A percentile compares a stretch with the other conserved stretches of the same genome.
Conservation (phyloP, 2,329 filamentous ascomycete genomes). For the Claviceps monticola region DNA sequence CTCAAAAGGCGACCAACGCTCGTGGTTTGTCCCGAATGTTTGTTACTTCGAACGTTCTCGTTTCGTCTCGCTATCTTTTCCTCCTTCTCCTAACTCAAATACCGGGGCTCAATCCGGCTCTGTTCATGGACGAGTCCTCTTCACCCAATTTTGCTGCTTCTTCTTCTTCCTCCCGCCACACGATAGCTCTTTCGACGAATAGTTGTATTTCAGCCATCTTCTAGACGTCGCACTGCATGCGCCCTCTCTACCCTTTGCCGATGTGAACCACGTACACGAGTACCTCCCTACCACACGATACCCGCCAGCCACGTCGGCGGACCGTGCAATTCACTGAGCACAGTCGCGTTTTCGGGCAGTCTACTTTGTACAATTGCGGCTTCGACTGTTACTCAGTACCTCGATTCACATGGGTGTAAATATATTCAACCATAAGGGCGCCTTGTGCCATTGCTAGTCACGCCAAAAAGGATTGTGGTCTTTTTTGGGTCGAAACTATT, state of each 20-base stretch:
- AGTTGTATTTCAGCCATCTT: neutral
- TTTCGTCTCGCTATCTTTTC: neutral
- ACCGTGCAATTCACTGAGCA: neutral
- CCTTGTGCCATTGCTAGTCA: neutral
- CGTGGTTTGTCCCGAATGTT: slow-evolving; percentile 4
- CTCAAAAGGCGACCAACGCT: slow-evolving; percentile 6
- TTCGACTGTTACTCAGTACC: slow-evolving; percentile 1
- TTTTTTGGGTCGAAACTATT: neutral
- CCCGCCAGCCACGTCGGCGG: slow-evolving; percentile 2
- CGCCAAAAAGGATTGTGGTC: neutral
- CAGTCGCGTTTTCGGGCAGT: neutral
- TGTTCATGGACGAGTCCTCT: neutral
- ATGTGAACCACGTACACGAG: slow-evolving; percentile 5
- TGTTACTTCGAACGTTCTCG: slow-evolving; percentile 1
- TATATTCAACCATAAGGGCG: neutral
- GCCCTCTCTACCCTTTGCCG: neutral
- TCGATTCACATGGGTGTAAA: neutral
- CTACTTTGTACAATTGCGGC: neutral
- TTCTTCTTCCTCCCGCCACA: neutral
- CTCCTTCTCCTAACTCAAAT: neutral
- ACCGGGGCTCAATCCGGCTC: neutral
- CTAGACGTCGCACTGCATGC: slow-evolving; percentile 4
- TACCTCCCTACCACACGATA: slow-evolving; percentile 3
- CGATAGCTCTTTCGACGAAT: neutral
- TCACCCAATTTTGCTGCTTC: neutral